Conservation (phyloP, 345 rosid species). For the Brassica cretica region DNA sequence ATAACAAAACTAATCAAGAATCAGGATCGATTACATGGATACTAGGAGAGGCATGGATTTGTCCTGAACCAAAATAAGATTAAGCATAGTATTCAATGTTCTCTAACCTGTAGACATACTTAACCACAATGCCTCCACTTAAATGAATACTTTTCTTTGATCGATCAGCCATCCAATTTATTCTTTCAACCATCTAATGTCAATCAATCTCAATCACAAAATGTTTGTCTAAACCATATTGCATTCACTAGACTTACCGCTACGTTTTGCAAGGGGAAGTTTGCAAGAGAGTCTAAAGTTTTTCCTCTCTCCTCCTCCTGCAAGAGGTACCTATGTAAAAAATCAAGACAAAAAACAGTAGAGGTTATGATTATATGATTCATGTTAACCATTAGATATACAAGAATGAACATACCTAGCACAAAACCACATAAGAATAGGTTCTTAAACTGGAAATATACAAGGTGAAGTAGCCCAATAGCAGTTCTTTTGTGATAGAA, state of each 20-base stretch:
- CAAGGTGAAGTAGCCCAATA: slow-evolving; percentile 59
- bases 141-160: slow-evolving; percentile 72
- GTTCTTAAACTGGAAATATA: slow-evolving; percentile 53
- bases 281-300: slow-evolving; percentile 89
- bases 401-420: slow-evolving; percentile 53
- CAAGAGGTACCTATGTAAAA: slow-evolving; percentile 63
- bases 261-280: slow-evolving; percentile 97
- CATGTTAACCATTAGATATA: not conserved
- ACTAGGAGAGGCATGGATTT: slow-evolving; percentile 65
- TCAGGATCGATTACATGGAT: not conserved
- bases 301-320: slow-evolving; percentile 93
- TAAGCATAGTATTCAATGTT: slow-evolving; percentile 79
- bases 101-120: slow-evolving; percentile 81
- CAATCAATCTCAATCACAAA: not conserved
- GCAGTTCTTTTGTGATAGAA: slow-evolving; percentile 48
- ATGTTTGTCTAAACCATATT: not conserved
- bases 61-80: slow-evolving; percentile 64
- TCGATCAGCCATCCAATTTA: slow-evolving; percentile 92
- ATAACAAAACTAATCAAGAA: slow-evolving; percentile 17
- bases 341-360: not conserved
- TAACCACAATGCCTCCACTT: slow-evolving; percentile 91
- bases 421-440: slow-evolving; percentile 76
- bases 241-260: slow-evolving; percentile 51
- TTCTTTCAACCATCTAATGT: slow-evolving; percentile 79
- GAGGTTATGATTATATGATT: not conserved